These are phyloP conservation scores for Blastobotrys persicus DNA, from an alignment of 1,139 yeast genomes.

Conservation along the genomic window DNA sequence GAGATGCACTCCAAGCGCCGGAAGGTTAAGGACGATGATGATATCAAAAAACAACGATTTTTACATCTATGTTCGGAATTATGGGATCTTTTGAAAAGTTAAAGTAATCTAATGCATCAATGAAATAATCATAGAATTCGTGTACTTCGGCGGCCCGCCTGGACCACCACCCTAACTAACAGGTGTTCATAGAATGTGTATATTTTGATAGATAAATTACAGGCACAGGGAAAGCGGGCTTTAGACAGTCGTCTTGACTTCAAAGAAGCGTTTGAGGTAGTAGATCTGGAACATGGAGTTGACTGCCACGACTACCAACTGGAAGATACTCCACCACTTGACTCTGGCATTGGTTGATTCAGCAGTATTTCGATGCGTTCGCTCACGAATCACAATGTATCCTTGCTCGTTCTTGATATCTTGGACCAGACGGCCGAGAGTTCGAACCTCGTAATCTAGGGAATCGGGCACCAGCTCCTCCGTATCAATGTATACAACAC, in stretches of 20 bases:
- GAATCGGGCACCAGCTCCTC: constrained; percentile 80
- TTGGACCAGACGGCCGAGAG: constrained; percentile 70
- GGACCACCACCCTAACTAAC: no score
- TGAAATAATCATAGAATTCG: no score
- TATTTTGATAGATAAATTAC: neutral
- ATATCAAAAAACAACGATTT: constrained; percentile 27
- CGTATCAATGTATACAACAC: constrained; percentile 82
- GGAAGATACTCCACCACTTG: constrained; percentile 97
- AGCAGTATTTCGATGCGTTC: constrained; percentile 97
- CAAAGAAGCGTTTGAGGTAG: constrained; percentile 91
- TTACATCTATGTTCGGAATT: constrained; percentile 33
- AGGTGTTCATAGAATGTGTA: no score
- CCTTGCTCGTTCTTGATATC: constrained; percentile 86
- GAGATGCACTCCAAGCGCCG: constrained; percentile 10
- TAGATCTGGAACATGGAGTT: constrained; percentile 92
- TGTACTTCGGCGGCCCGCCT: no score
- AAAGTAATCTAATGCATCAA: neutral
- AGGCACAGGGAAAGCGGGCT: neutral
- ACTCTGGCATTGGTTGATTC: constrained; percentile 96
- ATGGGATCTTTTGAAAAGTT: constrained; percentile 33
- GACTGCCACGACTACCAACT: constrained; percentile 75
- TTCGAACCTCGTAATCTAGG: constrained; percentile 79
- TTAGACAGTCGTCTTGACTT: constrained; percentile 84
- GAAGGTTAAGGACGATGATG: constrained; percentile 4
- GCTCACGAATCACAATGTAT: constrained; percentile 91